Conservation (phyloP, 2,329 filamentous ascomycete genomes). For the Geoglossum cookeanum region DNA sequence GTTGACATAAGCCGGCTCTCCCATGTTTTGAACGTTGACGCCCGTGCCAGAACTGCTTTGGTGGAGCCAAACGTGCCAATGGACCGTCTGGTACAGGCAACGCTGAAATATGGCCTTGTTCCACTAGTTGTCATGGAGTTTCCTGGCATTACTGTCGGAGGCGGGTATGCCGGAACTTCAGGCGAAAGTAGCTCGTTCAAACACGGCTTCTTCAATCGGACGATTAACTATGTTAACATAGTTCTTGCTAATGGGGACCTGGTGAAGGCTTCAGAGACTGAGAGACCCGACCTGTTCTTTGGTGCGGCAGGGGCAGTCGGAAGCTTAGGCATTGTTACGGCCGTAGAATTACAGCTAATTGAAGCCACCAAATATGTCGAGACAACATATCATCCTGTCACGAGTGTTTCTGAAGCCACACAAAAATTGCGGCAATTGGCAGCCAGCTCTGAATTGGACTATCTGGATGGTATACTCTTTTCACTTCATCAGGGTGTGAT, state of each 20-base stretch:
- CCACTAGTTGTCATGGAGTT: slow-evolving; percentile 54
- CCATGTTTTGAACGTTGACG: slow-evolving; percentile 42
- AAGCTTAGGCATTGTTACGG: slow-evolving; percentile 39
- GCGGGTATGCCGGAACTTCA: slow-evolving; percentile 45
- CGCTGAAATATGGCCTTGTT: slow-evolving; percentile 34
- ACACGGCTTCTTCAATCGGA: slow-evolving; percentile 46
- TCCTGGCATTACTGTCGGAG: slow-evolving; percentile 48
- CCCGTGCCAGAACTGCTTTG: slow-evolving; percentile 25
- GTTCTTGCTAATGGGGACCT: slow-evolving; percentile 39
- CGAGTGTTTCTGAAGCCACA: slow-evolving; percentile 29
- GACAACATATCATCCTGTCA: slow-evolving; percentile 39
- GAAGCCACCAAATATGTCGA: slow-evolving; percentile 37
- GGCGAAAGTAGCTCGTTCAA: slow-evolving; percentile 49
- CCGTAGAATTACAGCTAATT: slow-evolving; percentile 39
- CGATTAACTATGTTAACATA: slow-evolving; percentile 42
- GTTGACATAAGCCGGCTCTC: slow-evolving; percentile 48
- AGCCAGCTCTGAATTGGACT: slow-evolving; percentile 31
- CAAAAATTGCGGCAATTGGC: slow-evolving; percentile 29
- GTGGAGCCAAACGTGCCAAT: slow-evolving; percentile 54
- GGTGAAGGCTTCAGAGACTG: slow-evolving; percentile 25
- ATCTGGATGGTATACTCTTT: slow-evolving; percentile 51
- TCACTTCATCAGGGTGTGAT: slow-evolving; percentile 27
- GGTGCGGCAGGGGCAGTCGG: slow-evolving; percentile 40
- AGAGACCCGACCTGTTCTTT: slow-evolving; percentile 36
- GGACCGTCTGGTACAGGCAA: slow-evolving; percentile 41